phyloP scores from a whole-genome alignment of 1,284 basidiomycete species.

The Neotropicomus parvogracilis region DNA sequence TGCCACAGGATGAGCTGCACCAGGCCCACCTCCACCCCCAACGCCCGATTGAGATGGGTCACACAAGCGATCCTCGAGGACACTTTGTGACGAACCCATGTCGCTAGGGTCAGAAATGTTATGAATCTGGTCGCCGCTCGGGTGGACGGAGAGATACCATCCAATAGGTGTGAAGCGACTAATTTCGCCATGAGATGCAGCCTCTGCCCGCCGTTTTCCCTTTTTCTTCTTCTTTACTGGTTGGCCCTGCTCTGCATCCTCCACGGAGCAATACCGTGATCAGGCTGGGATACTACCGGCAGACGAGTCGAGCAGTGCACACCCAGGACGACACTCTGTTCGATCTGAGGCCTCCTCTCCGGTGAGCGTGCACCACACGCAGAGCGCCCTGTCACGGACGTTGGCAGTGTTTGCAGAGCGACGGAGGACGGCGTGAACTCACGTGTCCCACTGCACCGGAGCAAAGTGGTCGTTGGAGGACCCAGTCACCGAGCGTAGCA shows the following conservation, averaged over 20 bases:
- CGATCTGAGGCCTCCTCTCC: no score
- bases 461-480: no score
- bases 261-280: no score
- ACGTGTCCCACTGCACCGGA: no score
- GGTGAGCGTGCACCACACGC: no score
- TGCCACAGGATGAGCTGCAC: constrained; percentile 11
- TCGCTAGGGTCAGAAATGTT: constrained; percentile 16
- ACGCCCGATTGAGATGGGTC: constrained; percentile 22
- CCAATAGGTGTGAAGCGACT: neutral
- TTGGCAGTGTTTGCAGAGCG: no score
- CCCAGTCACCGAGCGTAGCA: no score
- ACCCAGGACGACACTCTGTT: no score
- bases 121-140: constrained; percentile 18
- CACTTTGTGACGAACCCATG: constrained; percentile 19
- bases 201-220: constrained; percentile 14
- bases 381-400: no score
- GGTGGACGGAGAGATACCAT: neutral
- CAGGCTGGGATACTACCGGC: no score
- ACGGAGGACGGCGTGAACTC: no score
- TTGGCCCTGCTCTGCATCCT: constrained; percentile 9
- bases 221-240: constrained; percentile 25
- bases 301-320: no score
- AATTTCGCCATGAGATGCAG: neutral
- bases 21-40: constrained; percentile 20
- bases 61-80: constrained; percentile 10